Conservation (phyloP, 2,329 filamentous ascomycete species). For the Parascedosporium putredinis region DNA sequence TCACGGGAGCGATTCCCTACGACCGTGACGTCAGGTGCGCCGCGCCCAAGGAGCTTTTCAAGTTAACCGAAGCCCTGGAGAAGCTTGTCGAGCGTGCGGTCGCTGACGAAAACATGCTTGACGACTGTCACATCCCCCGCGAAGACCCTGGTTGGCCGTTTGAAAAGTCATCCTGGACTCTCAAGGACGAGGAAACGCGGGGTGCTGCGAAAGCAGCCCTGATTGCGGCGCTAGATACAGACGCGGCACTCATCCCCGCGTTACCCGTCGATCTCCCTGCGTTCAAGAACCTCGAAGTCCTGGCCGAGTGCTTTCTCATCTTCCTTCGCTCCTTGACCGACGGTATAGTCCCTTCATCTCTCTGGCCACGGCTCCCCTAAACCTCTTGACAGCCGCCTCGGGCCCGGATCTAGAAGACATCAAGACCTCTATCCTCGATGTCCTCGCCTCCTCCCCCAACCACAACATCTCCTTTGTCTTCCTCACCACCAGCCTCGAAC, state of each 20-base stretch:
- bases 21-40: conserved; percentile 58
- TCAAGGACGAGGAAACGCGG: conserved; percentile 7
- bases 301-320: conserved; percentile 59
- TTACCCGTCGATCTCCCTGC: conserved; percentile 55
- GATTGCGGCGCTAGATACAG: conserved; percentile 63
- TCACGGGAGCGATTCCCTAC: conserved; percentile 41
- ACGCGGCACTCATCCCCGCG: conserved; percentile 47
- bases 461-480: conserved; percentile 89
- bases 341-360: conserved; percentile 58
- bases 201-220: conserved; percentile 24
- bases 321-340: conserved; percentile 70
- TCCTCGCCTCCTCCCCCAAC: conserved; percentile 58
- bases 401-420: conserved; percentile 25
- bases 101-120: conserved; percentile 53
- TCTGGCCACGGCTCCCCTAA: conserved; percentile 62
- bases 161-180: conserved; percentile 28
- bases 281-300: conserved; percentile 60
- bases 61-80: conserved; percentile 71
- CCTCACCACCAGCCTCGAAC: conserved; percentile 62
- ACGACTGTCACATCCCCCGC: conserved; percentile 38
- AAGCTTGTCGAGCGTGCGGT: conserved; percentile 43
- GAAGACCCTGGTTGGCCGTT: conserved; percentile 52
- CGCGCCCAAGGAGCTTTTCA: conserved; percentile 80
- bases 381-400: conserved; percentile 35
- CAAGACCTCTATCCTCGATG: conserved; percentile 55